Conservation (phyloP, 2,329 filamentous ascomycete genomes). For the Basipetospora chlamydospora region DNA sequence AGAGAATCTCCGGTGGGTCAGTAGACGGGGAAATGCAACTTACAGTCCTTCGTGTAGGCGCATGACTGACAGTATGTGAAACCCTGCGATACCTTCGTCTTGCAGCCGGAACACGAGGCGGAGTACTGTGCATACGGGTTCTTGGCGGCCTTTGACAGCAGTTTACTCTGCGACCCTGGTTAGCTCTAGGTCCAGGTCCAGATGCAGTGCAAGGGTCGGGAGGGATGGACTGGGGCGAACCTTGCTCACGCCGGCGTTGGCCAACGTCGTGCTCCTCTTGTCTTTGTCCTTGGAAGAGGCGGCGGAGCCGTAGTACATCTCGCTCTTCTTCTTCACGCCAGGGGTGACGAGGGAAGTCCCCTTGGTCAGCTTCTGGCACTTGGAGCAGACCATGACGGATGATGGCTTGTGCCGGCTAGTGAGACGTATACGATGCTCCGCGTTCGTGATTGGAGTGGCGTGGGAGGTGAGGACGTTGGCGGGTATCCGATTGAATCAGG, state of each 20-base stretch:
- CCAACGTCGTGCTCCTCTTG: constrained; percentile 37
- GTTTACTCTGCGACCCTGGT: constrained; percentile 36
- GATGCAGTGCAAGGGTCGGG: neutral
- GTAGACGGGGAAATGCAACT: no score
- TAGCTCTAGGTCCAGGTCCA: neutral
- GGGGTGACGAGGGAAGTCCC: constrained; percentile 43
- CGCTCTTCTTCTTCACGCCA: constrained; percentile 50
- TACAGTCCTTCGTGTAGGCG: constrained; percentile 47
- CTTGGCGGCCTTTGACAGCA: constrained; percentile 48
- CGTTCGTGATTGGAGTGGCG: no score
- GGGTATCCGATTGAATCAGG: no score
- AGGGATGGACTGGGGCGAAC: constrained; percentile 20
- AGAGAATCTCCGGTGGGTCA: no score
- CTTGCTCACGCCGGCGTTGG: constrained; percentile 44
- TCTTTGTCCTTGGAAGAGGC: constrained; percentile 24
- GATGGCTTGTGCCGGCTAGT: neutral
- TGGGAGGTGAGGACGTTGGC: no score
- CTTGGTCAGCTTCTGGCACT: constrained; percentile 47
- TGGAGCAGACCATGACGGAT: constrained; percentile 43
- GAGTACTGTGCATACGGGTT: constrained; percentile 52
- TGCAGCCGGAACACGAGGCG: constrained; percentile 46
- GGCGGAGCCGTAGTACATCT: constrained; percentile 50
- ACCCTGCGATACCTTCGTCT: constrained; percentile 48
- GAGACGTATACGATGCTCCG: no score
- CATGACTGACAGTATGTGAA: constrained; percentile 46